Conservation (phyloP, 768 basidiomycete genomes). For the Cyclocybe aegerita region DNA sequence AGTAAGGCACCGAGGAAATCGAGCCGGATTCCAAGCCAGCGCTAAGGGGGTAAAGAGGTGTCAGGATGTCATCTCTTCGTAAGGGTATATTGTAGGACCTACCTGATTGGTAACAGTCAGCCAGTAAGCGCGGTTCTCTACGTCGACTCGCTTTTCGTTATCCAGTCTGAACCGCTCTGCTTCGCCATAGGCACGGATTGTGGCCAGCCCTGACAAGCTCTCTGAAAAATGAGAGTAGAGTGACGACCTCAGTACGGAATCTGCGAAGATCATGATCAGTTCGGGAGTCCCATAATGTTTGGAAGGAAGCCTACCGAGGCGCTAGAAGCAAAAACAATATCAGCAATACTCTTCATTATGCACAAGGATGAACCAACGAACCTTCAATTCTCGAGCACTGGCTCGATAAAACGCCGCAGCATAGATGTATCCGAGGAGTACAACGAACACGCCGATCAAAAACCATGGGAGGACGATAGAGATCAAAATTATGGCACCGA, state of each 20-base stretch:
- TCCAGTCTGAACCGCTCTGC: conserved; percentile 70
- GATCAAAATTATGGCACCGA: conserved; percentile 79
- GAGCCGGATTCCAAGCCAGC: conserved; percentile 89
- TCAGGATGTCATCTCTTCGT: no score
- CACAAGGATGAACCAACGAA: conserved; percentile 17
- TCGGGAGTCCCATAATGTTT: background rate
- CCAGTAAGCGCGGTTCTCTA: conserved; percentile 91
- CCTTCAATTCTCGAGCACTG: conserved; percentile 86
- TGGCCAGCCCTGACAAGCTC: conserved; percentile 81
- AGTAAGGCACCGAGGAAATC: conserved; percentile 76
- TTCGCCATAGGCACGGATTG: conserved; percentile 88
- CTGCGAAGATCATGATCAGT: conserved; percentile 29
- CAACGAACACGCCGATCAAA: conserved; percentile 66
- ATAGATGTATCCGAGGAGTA: conserved; percentile 63
- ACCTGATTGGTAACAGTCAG: conserved; percentile 83
- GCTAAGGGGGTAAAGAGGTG: conserved; percentile 28
- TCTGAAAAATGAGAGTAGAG: conserved; percentile 94
- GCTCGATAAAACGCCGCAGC: conserved; percentile 82
- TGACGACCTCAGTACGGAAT: conserved; percentile 82
- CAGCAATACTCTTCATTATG: background rate
- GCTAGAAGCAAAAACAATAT: conserved; percentile 30
- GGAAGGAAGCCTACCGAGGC: conserved; percentile 43
- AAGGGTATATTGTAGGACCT: background rate
- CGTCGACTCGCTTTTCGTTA: conserved; percentile 73
- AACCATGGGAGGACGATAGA: conserved; percentile 83